Evolutionary conservation across 2,329 filamentous ascomycete genomes (phyloP), one percentile per base, ranked within the genome.

Genomic region (Nemania sp.): DNA sequence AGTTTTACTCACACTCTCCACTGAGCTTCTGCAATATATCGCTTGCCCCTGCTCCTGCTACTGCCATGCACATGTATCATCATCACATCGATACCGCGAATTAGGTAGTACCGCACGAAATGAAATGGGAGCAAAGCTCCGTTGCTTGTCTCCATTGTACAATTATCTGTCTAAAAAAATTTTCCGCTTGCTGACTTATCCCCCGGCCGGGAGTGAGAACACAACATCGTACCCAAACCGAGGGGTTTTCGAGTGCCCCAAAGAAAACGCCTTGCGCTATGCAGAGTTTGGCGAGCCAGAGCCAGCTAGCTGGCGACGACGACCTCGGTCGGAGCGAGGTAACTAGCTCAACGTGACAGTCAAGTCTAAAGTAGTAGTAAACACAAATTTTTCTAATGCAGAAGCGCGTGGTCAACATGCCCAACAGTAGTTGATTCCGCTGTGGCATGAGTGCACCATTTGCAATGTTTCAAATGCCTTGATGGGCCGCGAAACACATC

Each of bases 191-290:
- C 49, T 27, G 35, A 35, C 56, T 45, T n/a, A 18, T 3, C 15
- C 10, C 10, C 27, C 7, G 22, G 22, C 41, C 49, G 26, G 29
- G 65, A 49, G n/a, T n/a, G n/a, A n/a, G n/a, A n/a, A n/a, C n/a
- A n/a, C 24, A 24, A 10, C 27, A 22, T 7, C 32, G 18, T 41
- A 68, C 62, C 61, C 56, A 68, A 54, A 55, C 52, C 22, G 41
- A 59, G 11, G 52, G 26, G n/a, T n/a, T 49, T 62, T 66, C 24
- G 43, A 61, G 20, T 24, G n/a, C 20, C 41, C 55, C n/a, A 53
- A 52, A 10, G 3, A 55, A 67, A 72, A 73, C 72, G 64, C 72
- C 72, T 54, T 62, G 65, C 70, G 72, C 71, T 73, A 73, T 73
- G 70, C 71, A 62, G 24, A 52, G 47, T 26, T 41, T 38, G 13